Base-by-base conservation (phyloP, 208 protist genomes). In the Leishmania major region DNA sequence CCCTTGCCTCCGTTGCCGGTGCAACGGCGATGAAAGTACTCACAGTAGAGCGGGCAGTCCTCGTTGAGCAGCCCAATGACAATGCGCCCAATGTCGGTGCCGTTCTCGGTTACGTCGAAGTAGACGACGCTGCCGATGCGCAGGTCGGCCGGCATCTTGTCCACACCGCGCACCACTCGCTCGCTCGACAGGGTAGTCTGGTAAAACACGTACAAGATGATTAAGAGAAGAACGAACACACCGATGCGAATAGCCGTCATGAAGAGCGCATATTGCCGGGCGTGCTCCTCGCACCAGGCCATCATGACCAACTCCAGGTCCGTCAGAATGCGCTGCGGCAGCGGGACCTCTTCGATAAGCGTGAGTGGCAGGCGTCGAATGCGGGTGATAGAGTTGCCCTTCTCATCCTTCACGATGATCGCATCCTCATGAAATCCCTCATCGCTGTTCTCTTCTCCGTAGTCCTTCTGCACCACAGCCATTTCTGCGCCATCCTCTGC, bases 211-310 rank as follows among this genome's bases (percentile, higher is more conserved):
- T 94, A 96, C 45, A 97, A 75, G 75, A 96, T 92, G 72, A 96
- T 90, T 57, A 93, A 90, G 71, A 95, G 79, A 25, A 95, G 87
- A 5, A 95, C 66, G 74, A 95, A 93, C 49, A 97, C 93, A 64
- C 75, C 80, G 67, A 93, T 78, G 43, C 90, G 88, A 37, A 95
- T 85, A 22, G 82, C 82, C 35, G 84, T 87, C 85, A 94, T 91
- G 77, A 97, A 90, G 47, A 95, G 77, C 5, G 88, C 88, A 83
- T 95, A 95, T 73, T 94, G 93, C 49, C 93, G 83, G 25, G 94
- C 93, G 75, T 96, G 93, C 82, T 97, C 93, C 76, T 97, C 94
- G 64, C 91, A 95, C 94, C 94, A 97, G 3, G 94, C 94, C 89
- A 93, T 95, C 92, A 96, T 97, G 47, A 97, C 81, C 28, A 97